Conservation (phyloP, 2,329 filamentous ascomycete species). For the Fusarium pseudoanthophilum region DNA sequence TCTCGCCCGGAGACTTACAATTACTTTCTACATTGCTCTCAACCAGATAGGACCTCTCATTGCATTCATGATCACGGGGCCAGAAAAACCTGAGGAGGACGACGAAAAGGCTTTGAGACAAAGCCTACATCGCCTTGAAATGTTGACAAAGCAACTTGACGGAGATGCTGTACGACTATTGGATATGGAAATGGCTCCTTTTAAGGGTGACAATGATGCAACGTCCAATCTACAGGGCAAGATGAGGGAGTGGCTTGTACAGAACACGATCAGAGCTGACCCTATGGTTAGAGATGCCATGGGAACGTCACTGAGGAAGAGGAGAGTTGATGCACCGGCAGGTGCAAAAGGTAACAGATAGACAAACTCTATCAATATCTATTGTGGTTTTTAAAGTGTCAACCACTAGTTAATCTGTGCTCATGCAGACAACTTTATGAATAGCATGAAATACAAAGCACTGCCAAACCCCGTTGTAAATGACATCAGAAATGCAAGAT, state of each 20-base stretch:
- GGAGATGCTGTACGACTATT: conserved; percentile 76
- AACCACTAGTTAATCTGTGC: background rate
- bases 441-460: conserved; percentile 17
- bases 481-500: conserved; percentile 25
- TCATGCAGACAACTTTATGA: conserved; percentile 17
- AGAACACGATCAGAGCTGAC: conserved; percentile 83
- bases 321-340: conserved; percentile 69
- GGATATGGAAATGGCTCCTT: conserved; percentile 83
- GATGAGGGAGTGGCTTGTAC: conserved; percentile 86
- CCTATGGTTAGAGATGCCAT: conserved; percentile 86
- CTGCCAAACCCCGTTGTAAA: conserved; percentile 10
- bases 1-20: conserved; percentile 77
- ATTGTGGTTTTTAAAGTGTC: conserved; percentile 34
- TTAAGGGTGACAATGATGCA: conserved; percentile 75
- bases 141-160: conserved; percentile 68
- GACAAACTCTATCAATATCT: conserved; percentile 11
- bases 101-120: conserved; percentile 66
- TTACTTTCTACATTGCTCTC: conserved; percentile 86
- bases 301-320: conserved; percentile 71
- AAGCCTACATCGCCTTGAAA: conserved; percentile 75
- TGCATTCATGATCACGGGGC: conserved; percentile 48
- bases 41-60: conserved; percentile 81
- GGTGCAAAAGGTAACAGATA: conserved; percentile 65
- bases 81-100: conserved; percentile 44
- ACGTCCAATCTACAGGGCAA: conserved; percentile 70